Evolutionary conservation across 768 basidiomycete genomes (phyloP).

Genomic region (Cantharellus cinnabarinus): DNA sequence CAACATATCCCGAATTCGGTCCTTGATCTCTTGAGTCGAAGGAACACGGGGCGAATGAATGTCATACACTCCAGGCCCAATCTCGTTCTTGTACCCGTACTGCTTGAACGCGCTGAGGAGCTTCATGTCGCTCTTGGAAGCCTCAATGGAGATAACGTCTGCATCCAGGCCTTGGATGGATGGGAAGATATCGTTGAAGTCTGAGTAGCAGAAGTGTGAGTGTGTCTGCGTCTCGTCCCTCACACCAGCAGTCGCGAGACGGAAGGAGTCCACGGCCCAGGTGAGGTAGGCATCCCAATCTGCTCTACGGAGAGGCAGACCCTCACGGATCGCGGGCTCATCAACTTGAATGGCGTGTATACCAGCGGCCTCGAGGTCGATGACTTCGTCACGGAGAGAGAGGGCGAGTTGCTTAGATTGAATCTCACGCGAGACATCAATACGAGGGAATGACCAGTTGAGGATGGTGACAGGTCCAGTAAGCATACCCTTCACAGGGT

Average conservation of each 20-base stretch:
- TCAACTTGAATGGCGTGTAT: slow-evolving; percentile 98
- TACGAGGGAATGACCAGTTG: slow-evolving; percentile 99
- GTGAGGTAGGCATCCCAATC: slow-evolving; percentile 94
- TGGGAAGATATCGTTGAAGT: slow-evolving; percentile 97
- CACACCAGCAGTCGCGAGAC: slow-evolving; percentile 90
- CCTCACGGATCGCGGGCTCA: slow-evolving; percentile 98
- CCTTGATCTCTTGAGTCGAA: slow-evolving; percentile 77
- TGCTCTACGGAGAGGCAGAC: slow-evolving; percentile 83
- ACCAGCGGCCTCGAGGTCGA: slow-evolving; percentile 90
- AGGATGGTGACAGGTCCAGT: slow-evolving; percentile 96
- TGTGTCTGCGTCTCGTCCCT: slow-evolving; percentile 87
- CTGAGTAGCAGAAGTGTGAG: slow-evolving; percentile 98
- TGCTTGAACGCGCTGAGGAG: slow-evolving; percentile 86
- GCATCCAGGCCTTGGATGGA: slow-evolving; percentile 93
- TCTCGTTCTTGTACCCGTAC: slow-evolving; percentile 90
- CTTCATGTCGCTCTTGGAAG: slow-evolving; percentile 98
- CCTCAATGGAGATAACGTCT: slow-evolving; percentile 97
- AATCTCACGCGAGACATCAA: slow-evolving; percentile 85
- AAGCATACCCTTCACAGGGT: slow-evolving; percentile 99
- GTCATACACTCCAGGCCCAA: slow-evolving; percentile 96
- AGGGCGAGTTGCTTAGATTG: slow-evolving; percentile 98
- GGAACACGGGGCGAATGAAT: slow-evolving; percentile 99
- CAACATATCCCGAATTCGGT: slow-evolving; percentile 72
- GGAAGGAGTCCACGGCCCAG: slow-evolving; percentile 99
- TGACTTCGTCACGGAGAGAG: slow-evolving; percentile 91